Conservation (phyloP, 768 basidiomycete species). For the Lentinula detonsa region DNA sequence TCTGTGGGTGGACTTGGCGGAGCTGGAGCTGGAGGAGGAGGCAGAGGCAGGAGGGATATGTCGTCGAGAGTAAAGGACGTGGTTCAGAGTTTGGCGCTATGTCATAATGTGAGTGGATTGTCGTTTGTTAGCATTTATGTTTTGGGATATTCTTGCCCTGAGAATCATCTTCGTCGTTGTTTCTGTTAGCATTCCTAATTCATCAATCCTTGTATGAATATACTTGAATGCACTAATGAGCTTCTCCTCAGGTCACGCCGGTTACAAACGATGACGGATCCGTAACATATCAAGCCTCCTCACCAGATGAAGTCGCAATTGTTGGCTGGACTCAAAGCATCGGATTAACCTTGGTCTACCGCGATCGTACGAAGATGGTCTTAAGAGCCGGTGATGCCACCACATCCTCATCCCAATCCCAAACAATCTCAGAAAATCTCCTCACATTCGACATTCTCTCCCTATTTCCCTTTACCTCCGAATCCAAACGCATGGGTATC, state of each 20-base stretch:
- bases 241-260: constrained; percentile 73
- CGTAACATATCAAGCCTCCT: constrained; percentile 96
- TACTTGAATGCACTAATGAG: neutral
- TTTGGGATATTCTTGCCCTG: too few species aligned
- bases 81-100: constrained; percentile 87
- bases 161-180: too few species aligned
- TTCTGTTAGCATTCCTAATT: too few species aligned
- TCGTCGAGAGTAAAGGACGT: constrained; percentile 90
- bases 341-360: constrained; percentile 81
- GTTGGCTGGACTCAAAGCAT: constrained; percentile 96
- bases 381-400: constrained; percentile 35
- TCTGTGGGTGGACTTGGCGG: neutral
- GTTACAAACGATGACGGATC: constrained; percentile 91
- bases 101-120: constrained; percentile 75
- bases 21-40: constrained; percentile 50
- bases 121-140: neutral
- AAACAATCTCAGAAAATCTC: neutral
- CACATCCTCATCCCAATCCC: constrained; percentile 34
- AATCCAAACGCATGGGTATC: constrained; percentile 99
- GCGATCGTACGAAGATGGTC: constrained; percentile 88
- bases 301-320: constrained; percentile 98
- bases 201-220: neutral
- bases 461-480: constrained; percentile 97
- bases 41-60: constrained; percentile 81
- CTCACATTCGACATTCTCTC: constrained; percentile 83